These are phyloP conservation scores for Aureobasidium zeae DNA, from an alignment of 2,329 filamentous ascomycete genomes.

Conservation along the genomic window DNA sequence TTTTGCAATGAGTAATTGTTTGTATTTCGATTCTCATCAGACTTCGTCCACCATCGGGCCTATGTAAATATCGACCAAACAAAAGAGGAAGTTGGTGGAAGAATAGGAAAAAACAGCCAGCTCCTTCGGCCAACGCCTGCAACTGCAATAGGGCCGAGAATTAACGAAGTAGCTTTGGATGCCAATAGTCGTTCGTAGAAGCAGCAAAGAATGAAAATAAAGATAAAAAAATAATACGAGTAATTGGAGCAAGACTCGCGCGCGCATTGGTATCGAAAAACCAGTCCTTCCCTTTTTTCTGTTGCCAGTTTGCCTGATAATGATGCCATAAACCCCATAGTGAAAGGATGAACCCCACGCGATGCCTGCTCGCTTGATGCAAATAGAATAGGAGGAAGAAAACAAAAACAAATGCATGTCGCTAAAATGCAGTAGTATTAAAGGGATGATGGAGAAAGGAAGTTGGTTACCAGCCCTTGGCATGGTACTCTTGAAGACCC, in stretches of 20 bases:
- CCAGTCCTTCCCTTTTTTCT: slow-evolving; percentile 5
- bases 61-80: slow-evolving; percentile 13
- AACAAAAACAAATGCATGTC: slow-evolving; percentile 9
- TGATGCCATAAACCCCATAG: slow-evolving; percentile 1
- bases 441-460: not conserved
- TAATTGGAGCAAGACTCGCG: too few relatives aligned
- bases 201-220: too few relatives aligned
- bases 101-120: too few relatives aligned
- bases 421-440: slow-evolving; percentile 17
- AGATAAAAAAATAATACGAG: slow-evolving; percentile 10
- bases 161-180: not conserved
- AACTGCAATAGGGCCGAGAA: slow-evolving; percentile 10
- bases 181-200: too few relatives aligned
- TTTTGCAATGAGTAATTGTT: too few relatives aligned
- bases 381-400: not conserved
- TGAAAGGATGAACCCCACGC: slow-evolving; percentile 2
- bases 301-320: slow-evolving; percentile 8
- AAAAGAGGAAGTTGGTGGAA: too few relatives aligned
- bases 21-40: too few relatives aligned
- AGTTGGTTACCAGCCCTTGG: slow-evolving; percentile 68
- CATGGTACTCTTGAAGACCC: slow-evolving; percentile 75
- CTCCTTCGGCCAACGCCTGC: not conserved
- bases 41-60: too few relatives aligned
- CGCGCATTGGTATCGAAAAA: slow-evolving; percentile 15
- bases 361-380: slow-evolving; percentile 15